Evolutionary conservation across 108 stramenopile species (phyloP), one percentile per base, ranked within the genome.

Genomic region (Nitzschia sp.): DNA sequence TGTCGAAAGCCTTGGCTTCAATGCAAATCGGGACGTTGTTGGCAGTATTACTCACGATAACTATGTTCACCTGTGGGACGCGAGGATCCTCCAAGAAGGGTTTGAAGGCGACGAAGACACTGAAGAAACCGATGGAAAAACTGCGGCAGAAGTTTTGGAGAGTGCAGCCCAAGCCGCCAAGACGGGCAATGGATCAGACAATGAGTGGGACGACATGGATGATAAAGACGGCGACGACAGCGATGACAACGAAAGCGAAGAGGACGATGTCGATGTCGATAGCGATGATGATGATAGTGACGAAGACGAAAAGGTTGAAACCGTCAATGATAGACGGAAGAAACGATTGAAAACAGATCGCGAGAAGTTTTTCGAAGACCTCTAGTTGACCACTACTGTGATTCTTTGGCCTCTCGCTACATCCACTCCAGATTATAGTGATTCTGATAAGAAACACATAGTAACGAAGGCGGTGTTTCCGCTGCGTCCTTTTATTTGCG

Each of bases 341-440:
- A 75, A 73, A 34, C 69, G 80, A 41, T 79, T 91, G 68, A 94
- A 90, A 60, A 80, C 86, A 50, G 88, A 87, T 58, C 80, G 77
- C 51, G 93, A 94, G 41, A 86, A 91, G 53, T 94, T 94, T 70
- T 94, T 94, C 66, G 83, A 79, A 12, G 92, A 94, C 76, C 64
- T 94, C 63, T 94, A 77, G 80, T 17, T 48, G 46, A 5, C n/a
- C 46, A 48, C 46, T 48, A 48, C 14, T 5, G 6, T 48, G 46
- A 3, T 48, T 6, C 14, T 6, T 48, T 17, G 3, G 46, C 1
- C 38, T 38, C 22, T 42, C 5, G 25, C 41, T n/a, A n/a, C n/a
- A n/a, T n/a, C n/a, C n/a, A n/a, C n/a, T n/a, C n/a, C n/a, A n/a
- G n/a, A n/a, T n/a, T n/a, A n/a, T n/a, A n/a, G n/a, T 34, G 5